A percentile compares a stretch with the other conserved stretches of the same genome.
These are phyloP conservation scores for Leccinum incarnatum DNA, from an alignment of 768 basidiomycete genomes.

Conservation along the genomic window DNA sequence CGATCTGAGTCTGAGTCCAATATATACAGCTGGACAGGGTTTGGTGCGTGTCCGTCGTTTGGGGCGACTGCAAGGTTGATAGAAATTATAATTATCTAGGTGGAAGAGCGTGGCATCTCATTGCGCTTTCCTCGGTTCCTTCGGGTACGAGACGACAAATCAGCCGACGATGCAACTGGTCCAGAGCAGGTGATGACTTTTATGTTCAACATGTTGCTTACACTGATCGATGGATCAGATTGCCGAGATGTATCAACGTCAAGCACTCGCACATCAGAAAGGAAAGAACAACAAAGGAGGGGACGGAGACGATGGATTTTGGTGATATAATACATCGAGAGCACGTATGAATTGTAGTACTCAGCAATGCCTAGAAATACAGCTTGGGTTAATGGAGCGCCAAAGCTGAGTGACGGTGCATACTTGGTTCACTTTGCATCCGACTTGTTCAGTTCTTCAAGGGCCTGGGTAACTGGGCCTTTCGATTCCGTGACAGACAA, in stretches of 20 bases:
- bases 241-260: conserved; percentile 91
- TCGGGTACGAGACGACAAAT: conserved; percentile 89
- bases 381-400: not conserved
- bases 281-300: conserved; percentile 65
- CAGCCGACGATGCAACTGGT: conserved; percentile 86
- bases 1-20: conserved; percentile 92
- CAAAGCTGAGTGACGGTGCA: not conserved
- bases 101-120: conserved; percentile 89
- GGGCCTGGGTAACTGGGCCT: conserved; percentile 49
- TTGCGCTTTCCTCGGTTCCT: conserved; percentile 96
- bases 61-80: not conserved
- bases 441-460: conserved; percentile 39
- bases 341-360: conserved; percentile 15
- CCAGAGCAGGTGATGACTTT: conserved; percentile 74
- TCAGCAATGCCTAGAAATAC: conserved; percentile 4
- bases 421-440: conserved; percentile 18
- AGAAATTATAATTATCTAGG: conserved; percentile 39
- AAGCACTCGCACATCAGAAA: conserved; percentile 75
- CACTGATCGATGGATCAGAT: conserved; percentile 45
- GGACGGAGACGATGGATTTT: conserved; percentile 72
- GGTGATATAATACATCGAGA: conserved; percentile 43
- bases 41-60: conserved; percentile 49
- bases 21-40: conserved; percentile 94
- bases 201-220: not conserved
- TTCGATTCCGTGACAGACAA: conserved; percentile 32